Conservation (phyloP, 805 yeast species). For the Candida pini region DNA sequence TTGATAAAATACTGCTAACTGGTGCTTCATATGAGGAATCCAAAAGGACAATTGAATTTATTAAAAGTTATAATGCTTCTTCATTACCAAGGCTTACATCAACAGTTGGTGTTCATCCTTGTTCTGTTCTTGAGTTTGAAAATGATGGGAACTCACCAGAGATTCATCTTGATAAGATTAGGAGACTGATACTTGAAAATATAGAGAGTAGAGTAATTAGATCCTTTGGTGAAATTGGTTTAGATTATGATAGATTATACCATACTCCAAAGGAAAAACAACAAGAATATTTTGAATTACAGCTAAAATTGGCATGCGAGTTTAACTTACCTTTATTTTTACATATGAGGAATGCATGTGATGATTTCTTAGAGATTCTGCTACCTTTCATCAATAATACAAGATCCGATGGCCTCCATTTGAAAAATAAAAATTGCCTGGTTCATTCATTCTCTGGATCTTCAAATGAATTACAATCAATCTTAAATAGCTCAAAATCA, state of each 20-base stretch:
- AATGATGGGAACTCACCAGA: slow-evolving; percentile 23
- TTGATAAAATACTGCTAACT: slow-evolving; percentile 68
- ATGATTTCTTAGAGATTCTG: slow-evolving; percentile 66
- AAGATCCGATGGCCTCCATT: slow-evolving; percentile 20
- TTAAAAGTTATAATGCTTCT: slow-evolving; percentile 21
- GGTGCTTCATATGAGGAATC: slow-evolving; percentile 77
- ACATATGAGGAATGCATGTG: slow-evolving; percentile 83
- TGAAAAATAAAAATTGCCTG: slow-evolving; percentile 54
- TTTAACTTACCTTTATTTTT: slow-evolving; percentile 72
- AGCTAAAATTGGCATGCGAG: slow-evolving; percentile 60
- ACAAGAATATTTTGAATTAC: slow-evolving; percentile 58
- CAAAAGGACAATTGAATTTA: slow-evolving; percentile 51
- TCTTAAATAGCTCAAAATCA: slow-evolving; percentile 43
- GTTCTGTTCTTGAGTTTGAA: slow-evolving; percentile 60
- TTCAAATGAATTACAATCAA: slow-evolving; percentile 48
- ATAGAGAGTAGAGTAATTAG: slow-evolving; percentile 46
- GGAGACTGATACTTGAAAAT: slow-evolving; percentile 44
- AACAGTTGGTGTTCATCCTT: slow-evolving; percentile 96
- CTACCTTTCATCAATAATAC: slow-evolving; percentile 53
- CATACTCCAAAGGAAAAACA: slow-evolving; percentile 70
- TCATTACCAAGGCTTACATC: slow-evolving; percentile 38
- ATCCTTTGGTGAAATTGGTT: slow-evolving; percentile 93
- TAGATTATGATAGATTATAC: slow-evolving; percentile 87
- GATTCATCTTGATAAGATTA: slow-evolving; percentile 43
- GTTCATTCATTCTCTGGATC: slow-evolving; percentile 96